A percentile compares a stretch with the other conserved stretches of the same genome.
These are phyloP conservation scores for Abrus precatorius DNA, from an alignment of 306 rosid species.

Conservation along the genomic window DNA sequence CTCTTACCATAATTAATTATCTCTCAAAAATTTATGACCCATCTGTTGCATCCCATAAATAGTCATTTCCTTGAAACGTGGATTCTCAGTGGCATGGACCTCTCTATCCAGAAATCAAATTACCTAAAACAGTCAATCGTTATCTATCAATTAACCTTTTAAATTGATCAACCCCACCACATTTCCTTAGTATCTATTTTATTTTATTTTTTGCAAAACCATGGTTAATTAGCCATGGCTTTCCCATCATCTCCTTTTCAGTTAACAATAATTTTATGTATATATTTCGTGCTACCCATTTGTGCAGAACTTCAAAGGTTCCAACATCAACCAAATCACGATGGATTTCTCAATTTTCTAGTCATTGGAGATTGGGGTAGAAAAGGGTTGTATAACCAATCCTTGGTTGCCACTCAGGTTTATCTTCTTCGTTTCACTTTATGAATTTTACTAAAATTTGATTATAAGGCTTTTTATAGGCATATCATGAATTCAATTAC, in stretches of 20 bases:
- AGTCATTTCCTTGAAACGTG: slow-evolving; percentile 42
- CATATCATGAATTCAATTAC: no score
- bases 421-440: background rate
- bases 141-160: slow-evolving; percentile 1
- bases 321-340: slow-evolving; percentile 42
- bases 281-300: slow-evolving; percentile 26
- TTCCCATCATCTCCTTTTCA: background rate
- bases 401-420: slow-evolving; percentile 54
- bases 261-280: slow-evolving; percentile 28
- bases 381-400: slow-evolving; percentile 56
- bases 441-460: background rate
- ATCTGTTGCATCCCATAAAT: slow-evolving; percentile 30
- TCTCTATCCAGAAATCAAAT: slow-evolving; percentile 3
- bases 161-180: background rate
- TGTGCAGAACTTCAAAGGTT: slow-evolving; percentile 41
- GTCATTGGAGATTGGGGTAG: slow-evolving; percentile 65
- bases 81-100: slow-evolving; percentile 23
- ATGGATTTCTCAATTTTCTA: slow-evolving; percentile 46
- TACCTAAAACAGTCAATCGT: background rate
- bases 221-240: slow-evolving; percentile 45
- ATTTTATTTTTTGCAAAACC: background rate
- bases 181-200: background rate
- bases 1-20: slow-evolving; percentile 20
- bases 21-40: background rate
- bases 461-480: background rate